A percentile compares a stretch with the other conserved stretches of the same genome.
Conservation (phyloP, 768 basidiomycete species). For the Trametes elegans region DNA sequence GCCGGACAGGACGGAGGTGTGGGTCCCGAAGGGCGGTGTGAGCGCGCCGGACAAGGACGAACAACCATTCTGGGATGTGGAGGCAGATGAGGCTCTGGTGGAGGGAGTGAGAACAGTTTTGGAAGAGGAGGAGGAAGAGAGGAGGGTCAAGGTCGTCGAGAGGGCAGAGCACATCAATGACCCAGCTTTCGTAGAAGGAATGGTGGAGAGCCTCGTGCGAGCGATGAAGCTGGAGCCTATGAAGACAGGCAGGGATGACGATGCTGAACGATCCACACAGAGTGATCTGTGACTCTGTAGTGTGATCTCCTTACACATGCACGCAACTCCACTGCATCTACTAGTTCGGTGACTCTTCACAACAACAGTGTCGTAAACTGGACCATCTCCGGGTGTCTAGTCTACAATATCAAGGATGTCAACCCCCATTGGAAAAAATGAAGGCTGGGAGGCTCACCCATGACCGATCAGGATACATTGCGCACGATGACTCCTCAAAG, state of each 20-base stretch:
- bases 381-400: no score
- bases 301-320: no score
- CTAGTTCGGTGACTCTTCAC: no score
- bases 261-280: neutral
- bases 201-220: conserved; percentile 9
- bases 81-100: conserved; percentile 17
- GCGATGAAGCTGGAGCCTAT: conserved; percentile 10
- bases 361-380: no score
- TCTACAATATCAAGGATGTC: no score
- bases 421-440: no score
- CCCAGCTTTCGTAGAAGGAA: conserved; percentile 12
- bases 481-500: no score
- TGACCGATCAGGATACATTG: no score
- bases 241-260: neutral
- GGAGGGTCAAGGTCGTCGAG: conserved; percentile 7
- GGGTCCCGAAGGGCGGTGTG: conserved; percentile 17
- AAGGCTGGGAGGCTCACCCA: no score
- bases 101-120: conserved; percentile 5
- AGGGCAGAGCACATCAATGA: conserved; percentile 16
- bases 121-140: neutral
- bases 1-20: conserved; percentile 12
- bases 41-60: conserved; percentile 12
- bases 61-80: conserved; percentile 9
- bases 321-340: no score
- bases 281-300: neutral